Conservation (phyloP, 345 rosid genomes). For the Mallotus nudiflorus region DNA sequence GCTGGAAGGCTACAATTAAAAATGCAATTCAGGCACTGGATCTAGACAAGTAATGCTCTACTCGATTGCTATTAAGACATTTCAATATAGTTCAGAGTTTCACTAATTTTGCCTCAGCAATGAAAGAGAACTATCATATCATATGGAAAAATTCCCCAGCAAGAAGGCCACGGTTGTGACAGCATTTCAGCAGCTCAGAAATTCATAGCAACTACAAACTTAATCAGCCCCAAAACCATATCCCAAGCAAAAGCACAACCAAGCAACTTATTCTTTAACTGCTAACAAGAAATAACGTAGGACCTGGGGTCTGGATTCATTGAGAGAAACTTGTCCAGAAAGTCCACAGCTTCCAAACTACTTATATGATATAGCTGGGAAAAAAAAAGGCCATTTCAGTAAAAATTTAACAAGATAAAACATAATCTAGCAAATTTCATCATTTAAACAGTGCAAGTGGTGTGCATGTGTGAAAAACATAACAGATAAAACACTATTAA, state of each 20-base stretch:
- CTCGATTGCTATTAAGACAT: no score
- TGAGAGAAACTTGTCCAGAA: constrained; percentile 72
- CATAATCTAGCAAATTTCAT: not conserved
- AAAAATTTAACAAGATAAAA: not conserved
- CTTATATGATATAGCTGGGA: constrained; percentile 72
- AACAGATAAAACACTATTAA: not conserved
- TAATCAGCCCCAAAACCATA: no score
- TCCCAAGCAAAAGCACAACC: not conserved
- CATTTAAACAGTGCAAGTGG: not conserved
- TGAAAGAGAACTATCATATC: no score
- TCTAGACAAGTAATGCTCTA: no score
- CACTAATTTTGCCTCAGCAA: no score
- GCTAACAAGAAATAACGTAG: not conserved
- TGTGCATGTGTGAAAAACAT: not conserved
- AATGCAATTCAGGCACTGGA: not conserved
- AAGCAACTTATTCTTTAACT: not conserved
- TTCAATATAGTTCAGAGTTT: no score
- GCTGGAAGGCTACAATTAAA: not conserved
- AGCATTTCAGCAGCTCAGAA: no score
- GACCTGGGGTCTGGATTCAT: constrained; percentile 94
- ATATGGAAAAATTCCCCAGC: no score
- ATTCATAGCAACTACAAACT: no score
- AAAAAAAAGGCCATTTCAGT: constrained; percentile 12
- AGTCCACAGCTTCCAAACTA: constrained; percentile 73
- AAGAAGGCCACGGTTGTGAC: no score